Base-by-base conservation (phyloP, 2,329 filamentous ascomycete genomes). In the Penicillium sp. region DNA sequence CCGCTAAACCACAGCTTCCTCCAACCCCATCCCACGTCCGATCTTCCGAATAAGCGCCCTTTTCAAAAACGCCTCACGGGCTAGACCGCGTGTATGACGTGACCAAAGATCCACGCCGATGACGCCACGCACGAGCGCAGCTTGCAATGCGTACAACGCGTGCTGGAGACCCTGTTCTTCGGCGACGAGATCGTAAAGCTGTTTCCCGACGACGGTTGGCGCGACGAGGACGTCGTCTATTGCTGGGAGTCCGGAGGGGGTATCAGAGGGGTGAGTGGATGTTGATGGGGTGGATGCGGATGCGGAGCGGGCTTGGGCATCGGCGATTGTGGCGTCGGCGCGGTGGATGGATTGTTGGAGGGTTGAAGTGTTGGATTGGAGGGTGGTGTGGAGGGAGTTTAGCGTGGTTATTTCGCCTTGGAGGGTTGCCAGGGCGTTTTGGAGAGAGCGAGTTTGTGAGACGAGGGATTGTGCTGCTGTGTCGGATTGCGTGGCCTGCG, bases 211-310 rank as follows among this genome's bases (percentile, higher is more conserved):
- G 1, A 95, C 83, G 0, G 87, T 95, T 1, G 90, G 88, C 2
- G 89, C 87, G n/a, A 95, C 86, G 2, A 98, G 72, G 22, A 96
- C 75, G 43, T 94, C 88, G 60, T 98, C 92, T 32, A 96, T 83
- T 32, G 82, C 78, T 0, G 89, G 88, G 1, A 81, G 75, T 8
- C 66, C 67, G 2, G 51, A 45, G 9, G 37, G 47, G 11, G 27
- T 34, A 47, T 50, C 44, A 49, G 27, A 75, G 74, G 35, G 13
- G 9, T 48, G 23, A 41, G 41, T 40, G 30, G 37, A 26, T 7
- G 52, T 40, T 1, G 52, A 49, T 17, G 50, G 35, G 3, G 45
- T 22, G 4, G 52, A 37, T 6, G 50, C 43, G 10, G 58, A 59
- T 17, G 58, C 50, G 10, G 50, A 44, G 32, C 85, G 79, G 11